Evolutionary conservation across 257 asterid species (phyloP).

Genomic region (Mitragyna speciosa): DNA sequence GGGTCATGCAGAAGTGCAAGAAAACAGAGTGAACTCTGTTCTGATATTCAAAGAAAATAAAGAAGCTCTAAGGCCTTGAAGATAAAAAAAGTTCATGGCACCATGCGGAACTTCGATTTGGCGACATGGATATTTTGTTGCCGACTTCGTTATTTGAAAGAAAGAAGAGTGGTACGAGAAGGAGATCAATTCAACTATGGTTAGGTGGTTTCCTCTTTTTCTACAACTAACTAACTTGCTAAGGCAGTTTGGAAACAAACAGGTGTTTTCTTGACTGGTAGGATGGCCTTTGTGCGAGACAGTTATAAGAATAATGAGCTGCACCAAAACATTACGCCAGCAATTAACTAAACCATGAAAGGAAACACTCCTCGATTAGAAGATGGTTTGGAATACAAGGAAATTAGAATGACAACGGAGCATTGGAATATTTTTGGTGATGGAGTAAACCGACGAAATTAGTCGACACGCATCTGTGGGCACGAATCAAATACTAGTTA

Average conservation of each 20-base stretch:
- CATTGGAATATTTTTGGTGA: no score
- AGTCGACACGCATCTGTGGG: not conserved
- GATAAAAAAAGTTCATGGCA: not conserved
- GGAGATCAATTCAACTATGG: not conserved
- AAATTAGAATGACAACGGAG: not conserved
- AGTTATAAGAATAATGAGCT: not conserved
- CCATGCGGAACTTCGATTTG: not conserved
- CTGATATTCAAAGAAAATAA: not conserved
- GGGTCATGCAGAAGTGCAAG: not conserved
- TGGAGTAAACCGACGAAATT: not conserved
- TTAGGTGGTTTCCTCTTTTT: not conserved
- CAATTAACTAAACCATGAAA: not conserved
- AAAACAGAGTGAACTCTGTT: constrained; percentile 1
- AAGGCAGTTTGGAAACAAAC: not conserved
- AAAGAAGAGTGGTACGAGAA: not conserved
- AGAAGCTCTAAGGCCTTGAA: not conserved
- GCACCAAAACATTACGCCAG: no score
- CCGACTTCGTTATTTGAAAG: not conserved
- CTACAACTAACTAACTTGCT: not conserved
- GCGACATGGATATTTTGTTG: not conserved
- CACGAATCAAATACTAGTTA: not conserved
- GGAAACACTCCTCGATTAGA: not conserved
- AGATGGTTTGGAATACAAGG: not conserved
- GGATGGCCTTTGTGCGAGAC: not conserved
- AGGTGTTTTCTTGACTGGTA: not conserved